phyloP scores from a whole-genome alignment of 805 yeast genomes.

The Spathaspora gorwiae region DNA sequence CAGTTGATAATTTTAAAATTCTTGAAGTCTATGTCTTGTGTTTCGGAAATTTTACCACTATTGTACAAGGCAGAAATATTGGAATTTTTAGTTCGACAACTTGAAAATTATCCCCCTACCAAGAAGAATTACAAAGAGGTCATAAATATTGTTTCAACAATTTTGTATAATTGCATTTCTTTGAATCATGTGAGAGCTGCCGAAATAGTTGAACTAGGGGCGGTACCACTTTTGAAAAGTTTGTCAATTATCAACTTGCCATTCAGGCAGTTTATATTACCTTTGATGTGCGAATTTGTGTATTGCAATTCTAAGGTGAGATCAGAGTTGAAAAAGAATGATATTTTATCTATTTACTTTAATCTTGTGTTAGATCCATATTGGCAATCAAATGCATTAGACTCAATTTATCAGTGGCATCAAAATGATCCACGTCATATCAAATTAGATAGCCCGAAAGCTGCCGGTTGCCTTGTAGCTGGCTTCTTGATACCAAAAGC shows the following conservation, averaged over 20 bases:
- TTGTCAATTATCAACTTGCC: conserved; percentile 38
- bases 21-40: conserved; percentile 37
- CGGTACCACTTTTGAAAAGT: conserved; percentile 40
- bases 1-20: conserved; percentile 42
- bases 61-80: conserved; percentile 38
- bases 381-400: conserved; percentile 56
- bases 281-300: conserved; percentile 50
- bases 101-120: conserved; percentile 24
- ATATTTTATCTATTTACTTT: conserved; percentile 36
- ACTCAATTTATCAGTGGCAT: conserved; percentile 42
- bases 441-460: conserved; percentile 20
- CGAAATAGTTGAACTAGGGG: conserved; percentile 44
- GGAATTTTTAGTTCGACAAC: conserved; percentile 36
- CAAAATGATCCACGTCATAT: conserved; percentile 22
- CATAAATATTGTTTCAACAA: conserved; percentile 43
- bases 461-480: conserved; percentile 26
- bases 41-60: conserved; percentile 26
- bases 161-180: conserved; percentile 49
- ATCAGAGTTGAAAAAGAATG: conserved; percentile 28
- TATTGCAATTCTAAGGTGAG: conserved; percentile 40
- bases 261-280: conserved; percentile 49
- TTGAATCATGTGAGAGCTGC: conserved; percentile 41
- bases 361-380: conserved; percentile 45
- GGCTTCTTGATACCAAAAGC: conserved; percentile 39
- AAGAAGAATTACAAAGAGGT: conserved; percentile 33